Conservation (phyloP, 306 rosid genomes). For the Quercus suber region DNA sequence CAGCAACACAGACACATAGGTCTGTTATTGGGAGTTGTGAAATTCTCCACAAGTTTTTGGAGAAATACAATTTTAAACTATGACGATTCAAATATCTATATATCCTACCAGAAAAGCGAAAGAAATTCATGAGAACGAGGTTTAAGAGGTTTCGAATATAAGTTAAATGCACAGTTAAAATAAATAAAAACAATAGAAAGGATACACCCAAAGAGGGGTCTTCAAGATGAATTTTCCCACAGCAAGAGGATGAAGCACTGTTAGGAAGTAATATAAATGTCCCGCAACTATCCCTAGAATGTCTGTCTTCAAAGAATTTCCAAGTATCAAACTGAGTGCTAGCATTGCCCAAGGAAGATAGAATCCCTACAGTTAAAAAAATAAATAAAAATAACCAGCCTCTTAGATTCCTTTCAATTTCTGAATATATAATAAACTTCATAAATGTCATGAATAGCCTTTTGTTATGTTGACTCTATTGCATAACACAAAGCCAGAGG, state of each 20-base stretch:
- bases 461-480: no score
- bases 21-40: no score
- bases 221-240: constrained; percentile 56
- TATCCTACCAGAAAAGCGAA: constrained; percentile 1
- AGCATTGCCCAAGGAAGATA: constrained; percentile 77
- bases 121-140: neutral
- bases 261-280: constrained; percentile 68
- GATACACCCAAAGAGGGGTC: constrained; percentile 77
- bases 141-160: neutral
- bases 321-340: constrained; percentile 48
- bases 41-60: neutral
- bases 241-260: constrained; percentile 76
- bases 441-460: no score
- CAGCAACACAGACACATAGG: no score
- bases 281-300: constrained; percentile 65
- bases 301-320: constrained; percentile 36
- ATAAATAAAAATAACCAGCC: neutral
- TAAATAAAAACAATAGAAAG: constrained; percentile 25
- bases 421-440: neutral
- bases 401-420: neutral
- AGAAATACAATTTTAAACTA: neutral
- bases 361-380: constrained; percentile 42
- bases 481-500: no score
- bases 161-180: neutral
- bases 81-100: neutral